Percentiles rank a stretch among this genome's conserved stretches.
Evolutionary conservation across 2,329 filamentous ascomycete species (phyloP).

Genomic region (Venturia oleaginea): DNA sequence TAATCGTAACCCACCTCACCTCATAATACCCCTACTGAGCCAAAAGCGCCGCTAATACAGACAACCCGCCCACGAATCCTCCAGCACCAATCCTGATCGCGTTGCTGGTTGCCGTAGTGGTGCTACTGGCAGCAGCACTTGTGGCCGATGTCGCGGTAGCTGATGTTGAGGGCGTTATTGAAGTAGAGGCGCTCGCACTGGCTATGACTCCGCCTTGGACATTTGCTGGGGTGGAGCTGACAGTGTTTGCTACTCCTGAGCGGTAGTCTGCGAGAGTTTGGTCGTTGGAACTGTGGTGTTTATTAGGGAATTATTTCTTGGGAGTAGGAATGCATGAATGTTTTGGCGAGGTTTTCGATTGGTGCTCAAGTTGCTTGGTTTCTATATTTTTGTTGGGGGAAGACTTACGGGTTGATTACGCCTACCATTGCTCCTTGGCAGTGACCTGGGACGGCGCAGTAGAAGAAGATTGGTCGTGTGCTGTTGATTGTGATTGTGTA

Average conservation of each 20-base stretch:
- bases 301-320: background rate
- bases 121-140: background rate
- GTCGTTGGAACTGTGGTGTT: background rate
- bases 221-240: background rate
- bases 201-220: background rate
- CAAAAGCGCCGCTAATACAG: background rate
- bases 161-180: background rate
- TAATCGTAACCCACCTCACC: background rate
- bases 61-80: background rate
- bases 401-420: conserved; percentile 27
- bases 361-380: background rate
- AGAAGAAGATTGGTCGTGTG: conserved; percentile 30
- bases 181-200: background rate
- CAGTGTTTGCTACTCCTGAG: background rate
- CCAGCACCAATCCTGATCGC: background rate
- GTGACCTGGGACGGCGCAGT: conserved; percentile 30
- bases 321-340: no score
- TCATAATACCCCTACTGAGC: background rate
- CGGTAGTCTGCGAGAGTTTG: conserved; percentile 1
- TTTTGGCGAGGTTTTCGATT: background rate
- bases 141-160: background rate
- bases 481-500: conserved; percentile 22
- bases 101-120: background rate
- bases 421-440: conserved; percentile 32
- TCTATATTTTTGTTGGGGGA: no score